Conservation (phyloP, 2,329 filamentous ascomycete species). For the Aciculosporium take region DNA sequence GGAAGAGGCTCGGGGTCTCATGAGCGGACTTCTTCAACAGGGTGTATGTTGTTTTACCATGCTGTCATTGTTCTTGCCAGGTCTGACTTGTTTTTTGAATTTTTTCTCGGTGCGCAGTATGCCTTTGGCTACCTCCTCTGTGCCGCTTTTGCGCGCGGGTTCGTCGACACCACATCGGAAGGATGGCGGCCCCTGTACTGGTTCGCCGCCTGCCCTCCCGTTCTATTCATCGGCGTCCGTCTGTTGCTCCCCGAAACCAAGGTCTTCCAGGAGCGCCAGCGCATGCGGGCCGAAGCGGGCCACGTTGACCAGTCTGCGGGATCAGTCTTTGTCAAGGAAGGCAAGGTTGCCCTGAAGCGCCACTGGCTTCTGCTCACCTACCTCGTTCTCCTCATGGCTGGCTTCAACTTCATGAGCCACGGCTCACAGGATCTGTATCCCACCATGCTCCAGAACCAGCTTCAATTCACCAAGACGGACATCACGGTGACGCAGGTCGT, state of each 20-base stretch:
- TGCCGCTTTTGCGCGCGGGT: constrained; percentile 44
- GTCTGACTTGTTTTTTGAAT: too few relatives aligned
- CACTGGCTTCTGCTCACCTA: constrained; percentile 75
- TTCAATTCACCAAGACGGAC: constrained; percentile 33
- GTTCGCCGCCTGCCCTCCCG: constrained; percentile 72
- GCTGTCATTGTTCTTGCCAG: background rate
- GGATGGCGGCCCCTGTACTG: constrained; percentile 78
- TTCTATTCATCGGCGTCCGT: constrained; percentile 68
- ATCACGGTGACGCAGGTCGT: constrained; percentile 60
- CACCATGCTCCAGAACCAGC: constrained; percentile 44
- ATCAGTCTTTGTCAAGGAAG: constrained; percentile 54
- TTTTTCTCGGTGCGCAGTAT: constrained; percentile 24
- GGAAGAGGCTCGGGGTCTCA: constrained; percentile 51
- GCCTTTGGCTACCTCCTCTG: constrained; percentile 51
- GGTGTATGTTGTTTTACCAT: constrained; percentile 25
- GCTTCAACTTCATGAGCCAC: constrained; percentile 86
- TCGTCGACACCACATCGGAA: constrained; percentile 64
- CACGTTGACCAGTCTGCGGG: constrained; percentile 27
- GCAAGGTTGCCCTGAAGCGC: constrained; percentile 59
- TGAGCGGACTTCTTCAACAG: constrained; percentile 64
- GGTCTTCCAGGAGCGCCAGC: constrained; percentile 52
- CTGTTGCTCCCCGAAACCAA: constrained; percentile 67
- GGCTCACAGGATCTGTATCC: constrained; percentile 53
- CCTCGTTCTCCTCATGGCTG: constrained; percentile 74
- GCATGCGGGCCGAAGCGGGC: constrained; percentile 36